These are phyloP conservation scores for Orbilia quercus DNA, from an alignment of 2,329 filamentous ascomycete genomes.

Conservation along the genomic window DNA sequence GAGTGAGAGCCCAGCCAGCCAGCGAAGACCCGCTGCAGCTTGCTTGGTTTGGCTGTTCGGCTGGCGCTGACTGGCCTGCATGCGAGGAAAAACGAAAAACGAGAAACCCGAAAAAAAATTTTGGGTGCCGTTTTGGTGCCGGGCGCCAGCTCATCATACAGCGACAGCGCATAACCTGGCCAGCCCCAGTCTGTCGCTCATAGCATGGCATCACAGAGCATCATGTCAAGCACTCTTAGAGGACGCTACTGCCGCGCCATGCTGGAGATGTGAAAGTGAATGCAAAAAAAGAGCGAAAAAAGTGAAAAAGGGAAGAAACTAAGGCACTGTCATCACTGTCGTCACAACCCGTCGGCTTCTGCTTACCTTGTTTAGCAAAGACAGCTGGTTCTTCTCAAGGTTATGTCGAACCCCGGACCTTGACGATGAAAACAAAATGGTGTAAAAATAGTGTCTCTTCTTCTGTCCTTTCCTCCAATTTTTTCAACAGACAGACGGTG, in stretches of 20 bases:
- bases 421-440: slow-evolving; percentile 12
- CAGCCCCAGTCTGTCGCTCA: slow-evolving; percentile 4
- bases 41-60: neutral
- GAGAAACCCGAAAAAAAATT: too few species aligned
- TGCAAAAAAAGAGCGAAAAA: neutral
- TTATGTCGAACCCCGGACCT: slow-evolving; percentile 50
- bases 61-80: slow-evolving; percentile 22
- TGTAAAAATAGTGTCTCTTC: slow-evolving; percentile 54
- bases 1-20: slow-evolving; percentile 6
- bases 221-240: neutral
- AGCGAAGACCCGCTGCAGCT: too few species aligned
- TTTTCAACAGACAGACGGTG: slow-evolving; percentile 15
- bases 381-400: slow-evolving; percentile 46
- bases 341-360: slow-evolving; percentile 53
- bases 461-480: slow-evolving; percentile 16
- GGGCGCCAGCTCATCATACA: slow-evolving; percentile 46
- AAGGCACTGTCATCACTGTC: slow-evolving; percentile 52
- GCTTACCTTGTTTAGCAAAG: slow-evolving; percentile 55
- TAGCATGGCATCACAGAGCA: neutral
- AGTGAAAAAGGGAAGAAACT: slow-evolving; percentile 9
- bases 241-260: slow-evolving; percentile 40
- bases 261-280: slow-evolving; percentile 35
- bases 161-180: slow-evolving; percentile 35
- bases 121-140: slow-evolving; percentile 10
- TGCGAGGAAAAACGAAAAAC: slow-evolving; percentile 5